Conservation (phyloP, 345 rosid genomes). For the Litchi chinensis region DNA sequence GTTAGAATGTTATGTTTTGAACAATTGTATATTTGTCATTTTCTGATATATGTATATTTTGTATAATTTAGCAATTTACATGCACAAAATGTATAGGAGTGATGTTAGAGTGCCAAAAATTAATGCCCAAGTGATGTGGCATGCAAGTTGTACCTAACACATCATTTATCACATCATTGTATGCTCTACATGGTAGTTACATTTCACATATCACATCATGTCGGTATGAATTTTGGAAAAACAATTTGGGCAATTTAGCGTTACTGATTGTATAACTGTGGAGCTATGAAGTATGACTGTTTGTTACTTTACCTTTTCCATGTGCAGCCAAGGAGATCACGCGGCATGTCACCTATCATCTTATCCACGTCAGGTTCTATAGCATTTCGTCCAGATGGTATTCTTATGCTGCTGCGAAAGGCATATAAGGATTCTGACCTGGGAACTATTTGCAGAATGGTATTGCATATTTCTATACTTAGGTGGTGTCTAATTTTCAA, state of each 20-base stretch:
- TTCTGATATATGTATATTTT: not conserved
- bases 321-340: conserved; percentile 70
- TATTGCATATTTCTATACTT: conserved; percentile 33
- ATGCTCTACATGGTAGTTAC: not conserved
- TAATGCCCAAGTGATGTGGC: not conserved
- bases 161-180: not conserved
- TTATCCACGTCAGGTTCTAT: conserved; percentile 50
- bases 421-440: conserved; percentile 68
- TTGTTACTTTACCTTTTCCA: conserved; percentile 11
- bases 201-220: not conserved
- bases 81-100: not conserved
- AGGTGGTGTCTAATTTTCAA: conserved; percentile 18
- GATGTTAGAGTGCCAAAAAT: not conserved
- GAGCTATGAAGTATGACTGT: conserved; percentile 10
- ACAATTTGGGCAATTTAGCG: not conserved
- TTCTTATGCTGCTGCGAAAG: conserved; percentile 64
- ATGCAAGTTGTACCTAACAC: not conserved
- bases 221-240: not conserved
- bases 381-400: conserved; percentile 64
- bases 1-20: not conserved
- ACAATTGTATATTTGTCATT: too few relatives aligned
- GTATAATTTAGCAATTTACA: not conserved
- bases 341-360: conserved; percentile 45
- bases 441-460: conserved; percentile 63
- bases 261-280: not conserved